phyloP scores from a whole-genome alignment of 768 basidiomycete species.

The Boletus huronensis region DNA sequence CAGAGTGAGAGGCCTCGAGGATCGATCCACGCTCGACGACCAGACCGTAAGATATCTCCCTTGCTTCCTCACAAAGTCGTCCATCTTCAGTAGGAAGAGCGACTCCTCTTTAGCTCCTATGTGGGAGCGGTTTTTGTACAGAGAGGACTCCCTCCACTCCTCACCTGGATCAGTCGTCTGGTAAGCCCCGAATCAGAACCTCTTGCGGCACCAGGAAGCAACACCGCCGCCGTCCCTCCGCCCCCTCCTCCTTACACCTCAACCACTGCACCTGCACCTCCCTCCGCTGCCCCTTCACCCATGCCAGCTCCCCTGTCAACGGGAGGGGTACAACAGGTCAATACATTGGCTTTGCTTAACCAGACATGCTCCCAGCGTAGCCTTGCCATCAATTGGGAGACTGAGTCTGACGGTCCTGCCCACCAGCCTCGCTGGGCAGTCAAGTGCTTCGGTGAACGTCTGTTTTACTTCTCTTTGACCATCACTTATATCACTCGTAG shows the following conservation, averaged over 20 bases:
- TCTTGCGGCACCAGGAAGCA: conserved; percentile 17
- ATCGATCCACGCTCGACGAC: conserved; percentile 34
- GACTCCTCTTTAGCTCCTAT: conserved; percentile 55
- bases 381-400: conserved; percentile 43
- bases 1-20: conserved; percentile 48
- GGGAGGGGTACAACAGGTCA: conserved; percentile 23
- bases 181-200: conserved; percentile 45
- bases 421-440: conserved; percentile 60
- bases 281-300: conserved; percentile 22
- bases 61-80: not conserved
- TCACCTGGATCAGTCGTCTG: conserved; percentile 57
- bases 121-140: conserved; percentile 65
- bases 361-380: conserved; percentile 51
- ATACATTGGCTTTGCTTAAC: conserved; percentile 48
- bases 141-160: conserved; percentile 46
- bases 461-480: not conserved
- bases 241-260: conserved; percentile 28
- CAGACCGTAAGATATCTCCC: conserved; percentile 30
- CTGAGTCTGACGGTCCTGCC: conserved; percentile 45
- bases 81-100: conserved; percentile 45
- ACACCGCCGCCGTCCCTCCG: conserved; percentile 9
- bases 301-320: conserved; percentile 16
- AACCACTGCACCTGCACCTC: conserved; percentile 10
- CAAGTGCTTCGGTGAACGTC: conserved; percentile 45
- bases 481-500: conserved; percentile 30